Evolutionary conservation across 352 stramenopile genomes (phyloP), one percentile per base, ranked within the genome.

Genomic region (Phytophthora idaei): DNA sequence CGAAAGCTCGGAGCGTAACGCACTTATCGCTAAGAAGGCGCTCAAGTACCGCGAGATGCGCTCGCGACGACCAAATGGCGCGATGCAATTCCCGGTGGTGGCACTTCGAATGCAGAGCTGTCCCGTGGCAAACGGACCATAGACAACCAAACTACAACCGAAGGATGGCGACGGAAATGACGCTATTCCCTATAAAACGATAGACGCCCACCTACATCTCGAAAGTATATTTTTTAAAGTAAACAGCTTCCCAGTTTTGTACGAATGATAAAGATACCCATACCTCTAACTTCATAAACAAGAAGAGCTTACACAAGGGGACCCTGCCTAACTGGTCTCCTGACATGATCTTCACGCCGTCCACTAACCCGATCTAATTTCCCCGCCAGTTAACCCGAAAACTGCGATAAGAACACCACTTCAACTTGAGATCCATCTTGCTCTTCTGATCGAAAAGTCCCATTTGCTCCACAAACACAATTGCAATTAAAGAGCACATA

Each of bases 21-120:
- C 69, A 2, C 69, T 76, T 12, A 73, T 76, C 53, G 69, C 69
- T 29, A 66, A 73, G 50, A 76, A 73, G 28, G 69, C 69, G n/a
- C 57, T 76, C 50, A 68, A 64, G 58, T 76, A 76, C 50, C 69
- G 69, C 9, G 51, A 73, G 51, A 76, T 61, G 64, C 64, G 69
- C 12, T 50, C 69, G 1, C 57, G 50, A 36, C 48, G 64, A 65
- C 68, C 68, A 15, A 63, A 67, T 32, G 9, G n/a, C 3, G 7
- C 7, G 29, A 47, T 45, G 44, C 17, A 5, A 17, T 39, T 2
- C n/a, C 14, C 9, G 5, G 47, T 53, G 14, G 56, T 60, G 61
- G 17, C 46, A 27, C 6, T 61, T 50, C 61, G 67, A 61, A 58
- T 57, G 52, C 50, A 64, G 57, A 74, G 67, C 39, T 74, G 57